Percentiles rank a stretch among this genome's conserved stretches.
phyloP scores from a whole-genome alignment of 805 yeast genomes.

The Hanseniaspora hatyaiensis region DNA sequence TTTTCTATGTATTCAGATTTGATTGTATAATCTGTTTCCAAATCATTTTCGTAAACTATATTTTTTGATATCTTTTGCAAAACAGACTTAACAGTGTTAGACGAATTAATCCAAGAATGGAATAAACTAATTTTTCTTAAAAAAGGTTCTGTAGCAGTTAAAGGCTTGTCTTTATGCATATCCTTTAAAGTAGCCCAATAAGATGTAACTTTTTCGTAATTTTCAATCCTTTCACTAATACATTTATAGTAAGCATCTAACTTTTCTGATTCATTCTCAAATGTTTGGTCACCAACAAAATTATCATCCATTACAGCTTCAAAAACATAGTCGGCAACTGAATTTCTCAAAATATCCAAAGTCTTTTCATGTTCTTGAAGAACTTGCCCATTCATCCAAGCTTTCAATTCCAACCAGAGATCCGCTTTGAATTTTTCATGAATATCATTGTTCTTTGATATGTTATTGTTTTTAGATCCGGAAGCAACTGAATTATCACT shows the following conservation, averaged over 20 bases:
- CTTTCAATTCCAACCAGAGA: conserved; percentile 77
- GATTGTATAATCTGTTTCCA: conserved; percentile 43
- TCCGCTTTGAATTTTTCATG: conserved; percentile 45
- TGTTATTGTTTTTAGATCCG: conserved; percentile 38
- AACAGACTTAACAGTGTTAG: neutral
- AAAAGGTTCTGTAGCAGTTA: conserved; percentile 53
- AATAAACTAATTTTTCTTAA: conserved; percentile 54
- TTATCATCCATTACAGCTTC: conserved; percentile 49
- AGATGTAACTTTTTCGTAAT: conserved; percentile 55
- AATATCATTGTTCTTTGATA: neutral
- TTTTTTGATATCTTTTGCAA: neutral
- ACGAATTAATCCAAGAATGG: conserved; percentile 2
- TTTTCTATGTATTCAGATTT: conserved; percentile 70
- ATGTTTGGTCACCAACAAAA: conserved; percentile 28
- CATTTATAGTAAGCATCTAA: conserved; percentile 20
- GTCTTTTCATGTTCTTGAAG: conserved; percentile 66
- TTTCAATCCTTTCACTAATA: conserved; percentile 42
- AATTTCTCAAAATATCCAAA: conserved; percentile 54
- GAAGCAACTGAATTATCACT: conserved; percentile 16
- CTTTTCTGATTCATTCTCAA: neutral
- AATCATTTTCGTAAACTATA: conserved; percentile 21
- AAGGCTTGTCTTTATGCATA: conserved; percentile 69
- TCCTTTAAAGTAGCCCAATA: conserved; percentile 71
- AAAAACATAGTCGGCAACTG: conserved; percentile 54
- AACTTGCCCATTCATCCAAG: conserved; percentile 69